These are phyloP conservation scores for Alternaria alternata DNA, from an alignment of 2,329 filamentous ascomycete species.

Conservation along the genomic window DNA sequence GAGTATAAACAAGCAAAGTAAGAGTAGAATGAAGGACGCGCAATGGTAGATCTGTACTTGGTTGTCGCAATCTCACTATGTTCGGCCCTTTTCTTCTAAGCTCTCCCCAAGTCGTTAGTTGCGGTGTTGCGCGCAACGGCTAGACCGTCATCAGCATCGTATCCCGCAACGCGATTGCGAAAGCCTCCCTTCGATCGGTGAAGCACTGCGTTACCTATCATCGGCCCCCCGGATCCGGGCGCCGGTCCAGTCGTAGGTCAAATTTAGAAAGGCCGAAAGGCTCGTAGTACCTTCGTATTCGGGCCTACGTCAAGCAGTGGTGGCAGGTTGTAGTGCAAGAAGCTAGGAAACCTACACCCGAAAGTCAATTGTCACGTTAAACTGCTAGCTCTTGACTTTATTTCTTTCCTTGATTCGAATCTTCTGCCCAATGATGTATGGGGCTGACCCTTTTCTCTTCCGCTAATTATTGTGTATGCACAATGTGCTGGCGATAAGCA, in stretches of 20 bases:
- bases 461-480: background rate
- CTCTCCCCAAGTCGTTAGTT: background rate
- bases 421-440: background rate
- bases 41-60: conserved; percentile 2
- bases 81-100: conserved; percentile 1
- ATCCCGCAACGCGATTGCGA: background rate
- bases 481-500: conserved; percentile 7
- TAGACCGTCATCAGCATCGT: background rate
- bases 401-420: background rate
- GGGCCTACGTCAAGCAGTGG: conserved; percentile 5
- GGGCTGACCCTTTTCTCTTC: background rate
- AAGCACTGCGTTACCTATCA: conserved; percentile 1
- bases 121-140: conserved; percentile 4
- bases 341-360: background rate
- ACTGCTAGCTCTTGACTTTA: background rate
- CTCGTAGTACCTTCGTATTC: conserved; percentile 2
- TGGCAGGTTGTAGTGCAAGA: conserved; percentile 1
- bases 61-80: background rate
- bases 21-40: conserved; percentile 3
- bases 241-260: background rate
- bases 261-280: background rate
- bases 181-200: background rate
- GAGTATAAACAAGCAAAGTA: conserved; percentile 5
- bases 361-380: conserved; percentile 4
- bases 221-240: background rate